Evolutionary conservation across 2,329 filamentous ascomycete species (phyloP), one percentile per base, ranked within the genome.

Genomic region (Scytalidium lignicola): DNA sequence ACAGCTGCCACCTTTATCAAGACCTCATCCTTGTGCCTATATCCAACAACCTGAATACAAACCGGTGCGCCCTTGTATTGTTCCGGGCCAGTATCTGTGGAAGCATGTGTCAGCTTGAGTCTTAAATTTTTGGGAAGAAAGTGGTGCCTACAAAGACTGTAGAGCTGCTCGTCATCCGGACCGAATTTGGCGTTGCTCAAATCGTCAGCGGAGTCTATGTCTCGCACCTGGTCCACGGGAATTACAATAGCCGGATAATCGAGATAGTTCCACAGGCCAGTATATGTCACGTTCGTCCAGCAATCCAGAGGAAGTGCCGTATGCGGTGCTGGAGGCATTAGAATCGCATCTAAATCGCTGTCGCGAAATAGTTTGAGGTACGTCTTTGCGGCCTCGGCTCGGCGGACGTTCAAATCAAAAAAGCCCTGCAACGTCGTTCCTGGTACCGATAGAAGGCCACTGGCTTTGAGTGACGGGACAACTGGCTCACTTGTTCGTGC

Each of bases 241-340:
- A 82, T 77, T 1, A 75, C 70, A 20, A 74, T 56, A 3, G 71
- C 71, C 1, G 78, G 74, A 59, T 78, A 79, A 55, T 82, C 76
- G 7, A 82, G 67, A 46, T 80, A 54, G 57, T 82, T 81, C 76
- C 75, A 82, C 51, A 78, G 68, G 15, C 70, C 68, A 0, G 76
- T 80, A 56, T 82, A 82, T 4, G 67, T 67, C 71, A 74, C 79
- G 66, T 2, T 75, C 65, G 19, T 67, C 68, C 52, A 76, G 62
- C 41, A 73, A 47, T 66, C 61, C 23, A 58, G 55, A 65, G 41
- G 70, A 65, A 76, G 70, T 1, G 78, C 78, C 1, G 72, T 71
- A 5, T 76, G 74, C 1, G 75, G 74, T 2, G 71, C 71, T 1
- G 70, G 69, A 3, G 77, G 77, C 50, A 73, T 77, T 0, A 82